Evolutionary conservation across 176 grass and related monocot genomes (phyloP).

Genomic region (Avena insularis): DNA sequence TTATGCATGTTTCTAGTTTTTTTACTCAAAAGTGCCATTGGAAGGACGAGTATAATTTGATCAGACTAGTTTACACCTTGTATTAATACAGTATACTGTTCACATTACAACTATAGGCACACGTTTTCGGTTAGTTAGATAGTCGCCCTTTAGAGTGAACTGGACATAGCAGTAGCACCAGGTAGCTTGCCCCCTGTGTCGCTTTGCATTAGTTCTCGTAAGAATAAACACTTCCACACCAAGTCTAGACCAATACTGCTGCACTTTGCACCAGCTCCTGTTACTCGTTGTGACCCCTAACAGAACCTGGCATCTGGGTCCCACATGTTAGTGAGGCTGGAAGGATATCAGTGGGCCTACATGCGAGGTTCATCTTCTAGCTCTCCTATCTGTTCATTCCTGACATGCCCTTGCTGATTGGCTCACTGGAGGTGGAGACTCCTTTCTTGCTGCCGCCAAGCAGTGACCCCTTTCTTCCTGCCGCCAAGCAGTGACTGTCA

Average conservation of each 20-base stretch:
- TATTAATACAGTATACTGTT: not conserved
- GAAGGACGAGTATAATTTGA: not conserved
- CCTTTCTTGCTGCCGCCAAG: not conserved
- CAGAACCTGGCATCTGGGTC: not conserved
- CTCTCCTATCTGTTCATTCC: not conserved
- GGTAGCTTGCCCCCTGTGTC: not conserved
- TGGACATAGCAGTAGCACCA: not conserved
- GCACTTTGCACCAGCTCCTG: not conserved
- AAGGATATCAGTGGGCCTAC: not conserved
- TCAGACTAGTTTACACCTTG: not conserved
- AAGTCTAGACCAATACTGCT: not conserved
- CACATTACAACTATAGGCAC: not conserved
- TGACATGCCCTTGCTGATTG: conserved; percentile 18
- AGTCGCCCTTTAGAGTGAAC: conserved; percentile 8
- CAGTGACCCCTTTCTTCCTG: too few relatives aligned
- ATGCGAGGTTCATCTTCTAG: conserved; percentile 1
- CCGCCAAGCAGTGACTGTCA: not conserved
- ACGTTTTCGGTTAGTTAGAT: not conserved
- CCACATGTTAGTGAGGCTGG: not conserved
- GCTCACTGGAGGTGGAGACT: conserved; percentile 5
- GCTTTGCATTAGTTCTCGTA: not conserved
- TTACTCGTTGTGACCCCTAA: conserved; percentile 2
- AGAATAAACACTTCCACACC: not conserved
- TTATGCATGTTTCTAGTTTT: not conserved
- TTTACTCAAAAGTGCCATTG: not conserved